These are phyloP conservation scores for Cytospora schulzeri DNA, from an alignment of 2,329 filamentous ascomycete genomes.

Conservation along the genomic window DNA sequence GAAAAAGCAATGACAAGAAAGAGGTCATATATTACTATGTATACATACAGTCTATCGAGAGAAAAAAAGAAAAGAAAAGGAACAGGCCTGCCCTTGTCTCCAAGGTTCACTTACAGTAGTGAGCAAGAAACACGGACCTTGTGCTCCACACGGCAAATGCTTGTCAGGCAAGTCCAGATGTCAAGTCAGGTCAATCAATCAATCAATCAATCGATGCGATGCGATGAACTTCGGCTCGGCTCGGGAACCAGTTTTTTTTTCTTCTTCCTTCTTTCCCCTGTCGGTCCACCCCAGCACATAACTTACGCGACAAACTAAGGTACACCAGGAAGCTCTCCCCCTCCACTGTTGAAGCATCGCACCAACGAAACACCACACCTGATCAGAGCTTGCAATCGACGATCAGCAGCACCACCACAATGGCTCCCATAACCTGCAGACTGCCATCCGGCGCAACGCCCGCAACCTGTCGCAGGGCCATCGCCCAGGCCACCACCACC, in stretches of 20 bases:
- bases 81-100: neutral
- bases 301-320: neutral
- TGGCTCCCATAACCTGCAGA: conserved; percentile 15
- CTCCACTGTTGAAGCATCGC: too few relatives aligned
- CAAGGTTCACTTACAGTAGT: neutral
- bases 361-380: neutral
- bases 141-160: neutral
- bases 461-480: conserved; percentile 6
- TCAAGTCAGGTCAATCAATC: too few relatives aligned
- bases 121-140: neutral
- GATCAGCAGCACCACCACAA: conserved; percentile 3
- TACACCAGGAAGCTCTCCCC: neutral
- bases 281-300: too few relatives aligned
- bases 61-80: too few relatives aligned
- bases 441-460: conserved; percentile 10
- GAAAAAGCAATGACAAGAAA: too few relatives aligned
- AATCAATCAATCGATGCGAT: too few relatives aligned
- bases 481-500: neutral
- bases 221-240: neutral
- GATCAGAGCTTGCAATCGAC: neutral
- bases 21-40: neutral
- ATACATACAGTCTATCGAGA: neutral
- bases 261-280: neutral
- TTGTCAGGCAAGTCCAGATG: too few relatives aligned
- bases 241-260: conserved; percentile 8